Base-by-base conservation (phyloP, 2,329 filamentous ascomycete species). In the Nothomitra cinnamomea region DNA sequence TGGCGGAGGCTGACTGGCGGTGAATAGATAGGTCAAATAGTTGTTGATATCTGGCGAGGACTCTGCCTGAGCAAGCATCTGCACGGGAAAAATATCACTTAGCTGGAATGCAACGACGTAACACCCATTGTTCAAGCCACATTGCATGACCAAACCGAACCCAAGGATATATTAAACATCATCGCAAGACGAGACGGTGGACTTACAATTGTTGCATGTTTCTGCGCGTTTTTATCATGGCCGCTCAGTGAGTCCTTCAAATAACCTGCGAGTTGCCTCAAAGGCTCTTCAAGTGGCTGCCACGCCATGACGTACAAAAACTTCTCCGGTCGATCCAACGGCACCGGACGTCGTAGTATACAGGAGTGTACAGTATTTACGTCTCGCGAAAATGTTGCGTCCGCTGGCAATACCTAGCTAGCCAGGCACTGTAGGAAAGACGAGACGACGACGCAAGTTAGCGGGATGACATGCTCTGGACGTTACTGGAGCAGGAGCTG, bases 51-150 rank as follows among this genome's bases (percentile, higher is more conserved):
- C 90, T 50, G 89, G 89, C 10, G 86, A 92, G 52, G 75, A 72
- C 66, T 87, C 94, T 57, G 90, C 92, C 71, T 94, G 85, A 59
- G 80, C 76, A 61, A 98, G 85, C 87, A 96, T 94, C 92, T 96
- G 62, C 42, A 32, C 19, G 8, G 3, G 25, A 13, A 32, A n/a
- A 17, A 25, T 22, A 21, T 36, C 15, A 5, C 21, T 52, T 24
- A 57, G 52, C 55, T 48, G 55, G 28, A 52, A n/a, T 53, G 25
- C 36, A 55, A 32, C 22, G 53, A 38, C 50, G 55, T 51, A 64
- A 62, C 60, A 62, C 55, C 57, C 41, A n/a, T 53, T 38, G 3
- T 52, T 41, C 36, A 24, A 32, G 13, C 25, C 28, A 36, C 21
- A 19, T 35, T 2, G 50, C 35, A 32, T 40, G n/a, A 6, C 35